Evolutionary conservation across 192 early-diverging fungal species (phyloP), one percentile per base, ranked within the genome.

Genomic region (Backusella australiensis): DNA sequence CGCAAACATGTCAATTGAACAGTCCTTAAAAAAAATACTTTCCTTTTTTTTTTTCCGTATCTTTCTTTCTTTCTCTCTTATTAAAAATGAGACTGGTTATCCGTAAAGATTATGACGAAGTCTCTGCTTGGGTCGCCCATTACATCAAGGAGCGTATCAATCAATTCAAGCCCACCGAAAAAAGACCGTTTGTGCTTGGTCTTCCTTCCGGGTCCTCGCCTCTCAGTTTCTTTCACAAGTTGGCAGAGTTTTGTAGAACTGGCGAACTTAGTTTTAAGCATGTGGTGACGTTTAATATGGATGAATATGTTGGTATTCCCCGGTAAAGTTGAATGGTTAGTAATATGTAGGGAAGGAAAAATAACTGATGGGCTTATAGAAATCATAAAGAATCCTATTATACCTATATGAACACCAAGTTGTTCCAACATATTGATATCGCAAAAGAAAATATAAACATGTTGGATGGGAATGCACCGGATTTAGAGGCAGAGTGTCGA

Each of bases 211-310:
- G 94, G 44, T 94, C 93, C 21, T 94, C 93, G 4, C 94, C 94
- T 23, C 80, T 94, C 39, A 90, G 90, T 66, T 86, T 91, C 23
- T 95, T 94, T 85, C 90, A 91, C 83, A 86, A 88, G 66, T 80
- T 95, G 42, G 93, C 94, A 42, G 81, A 90, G 81, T 86, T 91
- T 80, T 87, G 88, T 85, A 85, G 86, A 49, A 80, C 85, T 35
- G 93, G 92, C 21, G 85, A 86, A 65, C 80, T 95, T 68, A 92
- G 92, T 36, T 95, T 95, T 84, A 87, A 91, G 78, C 78, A 95
- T 71, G 93, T 95, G 4, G 90, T 95, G 42, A 92, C 92, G 12
- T 95, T 95, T 86, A 95, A 95, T 84, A 95, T 95, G 94, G 94
- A 95, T 78, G 93, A 95, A 85, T 95, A 94, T 77, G 92, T 94